phyloP scores from a whole-genome alignment of 2,329 filamentous ascomycete species.

The Hymenoscyphus linearis region DNA sequence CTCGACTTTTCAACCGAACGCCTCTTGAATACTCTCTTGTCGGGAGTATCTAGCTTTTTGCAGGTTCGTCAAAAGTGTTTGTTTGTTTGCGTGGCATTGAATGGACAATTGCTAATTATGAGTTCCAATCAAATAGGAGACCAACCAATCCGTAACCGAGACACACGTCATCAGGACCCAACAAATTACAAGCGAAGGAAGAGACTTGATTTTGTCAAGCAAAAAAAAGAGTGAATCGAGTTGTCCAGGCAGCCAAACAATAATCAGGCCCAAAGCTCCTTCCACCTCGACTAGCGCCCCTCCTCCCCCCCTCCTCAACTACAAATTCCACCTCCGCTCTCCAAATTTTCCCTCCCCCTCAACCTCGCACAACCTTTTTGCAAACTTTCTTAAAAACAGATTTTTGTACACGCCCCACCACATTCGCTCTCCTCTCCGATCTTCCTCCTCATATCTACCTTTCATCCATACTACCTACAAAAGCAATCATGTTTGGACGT shows the following conservation, averaged over 20 bases:
- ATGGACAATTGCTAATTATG: background rate
- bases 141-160: background rate
- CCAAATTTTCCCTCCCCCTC: background rate
- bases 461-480: background rate
- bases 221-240: background rate
- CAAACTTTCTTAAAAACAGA: background rate
- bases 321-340: background rate
- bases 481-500: slow-evolving; percentile 24
- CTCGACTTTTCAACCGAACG: background rate
- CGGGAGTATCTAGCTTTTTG: background rate
- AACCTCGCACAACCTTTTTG: background rate
- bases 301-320: background rate
- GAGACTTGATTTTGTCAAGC: background rate
- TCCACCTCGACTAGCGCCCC: background rate
- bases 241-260: background rate
- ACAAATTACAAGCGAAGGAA: background rate
- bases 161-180: background rate
- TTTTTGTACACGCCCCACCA: background rate
- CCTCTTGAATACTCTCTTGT: background rate
- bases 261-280: background rate
- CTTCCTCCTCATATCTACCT: background rate
- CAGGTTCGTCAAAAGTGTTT: background rate
- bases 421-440: background rate
- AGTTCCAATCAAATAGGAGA: background rate
- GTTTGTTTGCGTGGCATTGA: slow-evolving; percentile 1